These are phyloP conservation scores for Bipolaris oryzae DNA, from an alignment of 2,329 filamentous ascomycete genomes.

Conservation along the genomic window DNA sequence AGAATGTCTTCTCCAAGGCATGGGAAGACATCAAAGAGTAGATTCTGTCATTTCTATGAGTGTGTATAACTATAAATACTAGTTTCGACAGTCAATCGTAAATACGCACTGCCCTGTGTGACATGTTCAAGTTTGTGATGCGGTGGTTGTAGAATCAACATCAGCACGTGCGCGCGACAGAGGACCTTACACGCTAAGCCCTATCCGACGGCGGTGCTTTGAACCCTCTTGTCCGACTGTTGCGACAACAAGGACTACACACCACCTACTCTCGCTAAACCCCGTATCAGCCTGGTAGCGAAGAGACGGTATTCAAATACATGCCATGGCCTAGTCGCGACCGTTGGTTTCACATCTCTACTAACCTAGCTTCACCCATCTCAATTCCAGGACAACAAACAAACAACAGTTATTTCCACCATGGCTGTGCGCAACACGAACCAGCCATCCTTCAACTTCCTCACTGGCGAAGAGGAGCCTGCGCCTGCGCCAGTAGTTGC, in stretches of 20 bases:
- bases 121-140: neutral
- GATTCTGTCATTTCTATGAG: neutral
- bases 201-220: slow-evolving; percentile 17
- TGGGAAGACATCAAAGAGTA: slow-evolving; percentile 40
- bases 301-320: neutral
- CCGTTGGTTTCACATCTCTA: neutral
- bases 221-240: slow-evolving; percentile 13
- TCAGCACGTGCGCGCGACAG: slow-evolving; percentile 11
- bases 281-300: neutral
- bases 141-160: neutral
- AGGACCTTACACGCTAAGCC: slow-evolving; percentile 20
- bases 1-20: slow-evolving; percentile 39
- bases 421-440: slow-evolving; percentile 45
- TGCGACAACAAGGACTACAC: slow-evolving; percentile 14
- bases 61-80: neutral
- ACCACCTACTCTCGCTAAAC: neutral
- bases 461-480: slow-evolving; percentile 51
- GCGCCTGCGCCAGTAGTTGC: slow-evolving; percentile 37
- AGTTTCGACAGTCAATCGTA: neutral
- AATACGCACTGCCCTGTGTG: neutral
- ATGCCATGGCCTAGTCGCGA: slow-evolving; percentile 1
- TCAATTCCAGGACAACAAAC: neutral
- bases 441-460: slow-evolving; percentile 56
- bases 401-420: slow-evolving; percentile 24
- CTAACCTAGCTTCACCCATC: neutral